phyloP scores from a whole-genome alignment of 768 basidiomycete genomes.

The Dentipellis fragilis region DNA sequence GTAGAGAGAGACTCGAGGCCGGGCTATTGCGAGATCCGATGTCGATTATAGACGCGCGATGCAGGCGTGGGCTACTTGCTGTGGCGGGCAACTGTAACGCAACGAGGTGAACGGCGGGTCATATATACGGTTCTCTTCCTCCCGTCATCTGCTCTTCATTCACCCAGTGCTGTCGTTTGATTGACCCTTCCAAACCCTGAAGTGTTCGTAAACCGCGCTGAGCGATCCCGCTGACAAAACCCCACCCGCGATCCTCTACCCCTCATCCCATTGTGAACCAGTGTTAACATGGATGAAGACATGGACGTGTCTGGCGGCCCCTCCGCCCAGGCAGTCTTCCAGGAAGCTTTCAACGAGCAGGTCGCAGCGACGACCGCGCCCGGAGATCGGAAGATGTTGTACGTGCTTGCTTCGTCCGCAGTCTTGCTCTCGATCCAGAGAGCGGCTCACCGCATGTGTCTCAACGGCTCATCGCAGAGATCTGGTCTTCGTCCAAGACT shows the following conservation, averaged over 20 bases:
- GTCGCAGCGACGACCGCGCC: slow-evolving; percentile 26
- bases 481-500: slow-evolving; percentile 92
- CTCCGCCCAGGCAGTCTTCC: slow-evolving; percentile 23
- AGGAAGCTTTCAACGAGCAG: slow-evolving; percentile 24
- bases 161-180: neutral
- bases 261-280: neutral
- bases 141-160: neutral
- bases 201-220: neutral
- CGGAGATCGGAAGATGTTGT: slow-evolving; percentile 62
- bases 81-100: neutral
- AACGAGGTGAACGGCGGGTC: slow-evolving; percentile 1
- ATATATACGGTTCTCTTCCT: neutral
- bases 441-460: neutral
- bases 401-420: slow-evolving; percentile 23
- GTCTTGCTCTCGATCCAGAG: neutral
- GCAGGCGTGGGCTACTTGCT: neutral
- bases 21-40: neutral
- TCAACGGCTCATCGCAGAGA: slow-evolving; percentile 39
- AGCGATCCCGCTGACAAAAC: neutral
- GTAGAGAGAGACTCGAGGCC: neutral
- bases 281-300: slow-evolving; percentile 61
- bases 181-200: neutral
- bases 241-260: neutral
- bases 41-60: neutral
- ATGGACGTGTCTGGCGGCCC: slow-evolving; percentile 51